A percentile compares a stretch with the other conserved stretches of the same genome.
Evolutionary conservation across 768 basidiomycete species (phyloP).

Genomic region (Candolleomyces aberdarensis): DNA sequence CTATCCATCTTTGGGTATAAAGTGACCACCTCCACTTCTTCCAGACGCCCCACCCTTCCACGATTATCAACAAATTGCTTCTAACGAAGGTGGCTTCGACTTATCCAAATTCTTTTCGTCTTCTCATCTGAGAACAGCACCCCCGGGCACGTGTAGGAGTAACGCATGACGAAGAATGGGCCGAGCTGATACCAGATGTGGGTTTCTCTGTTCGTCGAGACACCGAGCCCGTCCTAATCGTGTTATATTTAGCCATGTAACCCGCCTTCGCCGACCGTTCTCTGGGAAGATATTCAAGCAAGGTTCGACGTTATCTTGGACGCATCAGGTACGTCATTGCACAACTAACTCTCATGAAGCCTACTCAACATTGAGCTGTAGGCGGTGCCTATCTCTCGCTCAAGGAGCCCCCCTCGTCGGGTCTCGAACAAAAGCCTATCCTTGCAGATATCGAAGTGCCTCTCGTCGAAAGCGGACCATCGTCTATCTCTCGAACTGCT

Average conservation of each 20-base stretch:
- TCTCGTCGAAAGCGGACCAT: not conserved
- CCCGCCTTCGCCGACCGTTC: not conserved
- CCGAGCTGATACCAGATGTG: slow-evolving; percentile 4
- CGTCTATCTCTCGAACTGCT: not conserved
- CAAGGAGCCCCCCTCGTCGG: not conserved
- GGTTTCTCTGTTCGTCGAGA: not conserved
- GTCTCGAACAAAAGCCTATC: not conserved
- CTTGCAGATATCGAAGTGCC: not conserved
- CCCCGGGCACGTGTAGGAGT: slow-evolving; percentile 7
- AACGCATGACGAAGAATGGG: slow-evolving; percentile 11
- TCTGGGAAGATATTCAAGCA: slow-evolving; percentile 2
- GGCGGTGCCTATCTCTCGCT: slow-evolving; percentile 1
- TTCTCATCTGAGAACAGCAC: not conserved
- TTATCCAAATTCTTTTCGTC: not conserved
- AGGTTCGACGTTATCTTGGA: slow-evolving; percentile 6
- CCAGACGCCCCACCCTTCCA: not conserved
- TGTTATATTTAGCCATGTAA: not conserved
- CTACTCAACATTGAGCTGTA: not conserved
- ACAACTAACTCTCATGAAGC: not conserved
- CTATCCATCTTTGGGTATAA: not conserved
- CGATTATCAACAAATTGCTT: slow-evolving; percentile 4
- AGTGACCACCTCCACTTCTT: not conserved
- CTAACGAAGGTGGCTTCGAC: slow-evolving; percentile 1
- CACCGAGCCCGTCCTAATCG: not conserved
- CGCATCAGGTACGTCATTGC: slow-evolving; percentile 5